Base-by-base conservation (phyloP, 2,329 filamentous ascomycete genomes). In the Trichophyton mentagrophytes region DNA sequence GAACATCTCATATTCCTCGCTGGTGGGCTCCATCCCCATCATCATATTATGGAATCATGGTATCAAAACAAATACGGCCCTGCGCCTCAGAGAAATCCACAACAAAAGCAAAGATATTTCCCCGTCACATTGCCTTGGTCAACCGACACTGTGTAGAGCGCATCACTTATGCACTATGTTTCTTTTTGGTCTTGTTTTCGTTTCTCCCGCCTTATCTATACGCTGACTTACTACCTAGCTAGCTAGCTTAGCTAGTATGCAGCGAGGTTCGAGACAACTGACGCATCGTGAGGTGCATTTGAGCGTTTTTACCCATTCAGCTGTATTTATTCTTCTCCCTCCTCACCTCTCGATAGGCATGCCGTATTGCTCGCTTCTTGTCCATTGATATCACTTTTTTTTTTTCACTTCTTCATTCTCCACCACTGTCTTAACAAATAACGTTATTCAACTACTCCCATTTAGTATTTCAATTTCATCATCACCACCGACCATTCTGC, bases 361-460 rank as follows among this genome's bases (percentile, higher is more conserved):
- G 33, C 11, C 9, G 22, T 13, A 1, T 53, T 53, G 22, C 46
- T 51, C 46, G 17, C 27, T 53, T n/a, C 49, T 25, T 47, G 44
- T n/a, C 22, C 25, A n/a, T 53, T 13, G 33, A 9, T 38, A 38
- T 38, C 33, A 38, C 11, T 22, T 22, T 22, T 8, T 33, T 38
- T 11, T 38, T 30, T 25, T 33, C 11, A 22, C 49, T n/a, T 25
- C 25, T 53, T 33, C 13, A 53, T 53, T 53, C 49, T 53, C 49
- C 49, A 53, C 49, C 20, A 53, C 9, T 53, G 49, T 53, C 49
- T 53, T 53, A 53, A 53, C 47, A 53, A 15, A n/a, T 30, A 53
- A 33, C 49, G 49, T 27, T 53, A 53, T 33, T 33, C 33, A 3
- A 38, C 33, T 38, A 38, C 33, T 3, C 22, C n/a, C 30, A 53